Evolutionary conservation across 73 alveolate genomes (phyloP), one percentile per base, ranked within the genome.

Genomic region (Paramecium primaurelia): DNA sequence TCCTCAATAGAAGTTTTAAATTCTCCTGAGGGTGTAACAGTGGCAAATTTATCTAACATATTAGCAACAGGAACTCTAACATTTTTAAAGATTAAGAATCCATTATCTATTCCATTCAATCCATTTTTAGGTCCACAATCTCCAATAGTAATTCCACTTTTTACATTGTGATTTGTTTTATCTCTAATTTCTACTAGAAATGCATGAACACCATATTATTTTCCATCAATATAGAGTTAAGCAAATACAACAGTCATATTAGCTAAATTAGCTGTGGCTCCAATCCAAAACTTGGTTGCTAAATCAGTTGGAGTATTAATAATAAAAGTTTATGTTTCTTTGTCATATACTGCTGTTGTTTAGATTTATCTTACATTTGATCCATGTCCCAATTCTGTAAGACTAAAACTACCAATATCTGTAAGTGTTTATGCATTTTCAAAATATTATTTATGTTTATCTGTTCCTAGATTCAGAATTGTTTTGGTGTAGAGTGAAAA

Each of bases 51-150:
- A 71, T 94, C 96, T 32, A 97, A 95, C 37, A 97, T 73, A 44
- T 92, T 86, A n/a, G 93, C 98, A 49, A 88, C 86, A 4, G 97
- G 97, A 47, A 97, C 93, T 90, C 97, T 90, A 45, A 80, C 95
- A 77, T 96, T 95, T 26, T 75, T 92, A 89, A 97, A 95, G 34
- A 77, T 80, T 37, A 97, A 36, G 80, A 95, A 97, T 45, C 99
- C 99, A 77, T 95, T 97, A 71, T 97, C 99, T 5, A 96, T 92
- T 6, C 97, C 97, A 58, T 97, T 91, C 34, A 92, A 77, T 34
- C 97, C 99, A 59, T 88, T 87, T 92, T 96, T 96, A 14, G 94
- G 94, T 10, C 99, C 99, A 64, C 97, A 94, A 89, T 96, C 99
- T 8, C 99, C 99, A 80, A 95, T 93, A 22, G 87, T 75, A 18